These are phyloP conservation scores for Phytophthora podocarpi DNA, from an alignment of 352 stramenopile genomes.

Conservation along the genomic window DNA sequence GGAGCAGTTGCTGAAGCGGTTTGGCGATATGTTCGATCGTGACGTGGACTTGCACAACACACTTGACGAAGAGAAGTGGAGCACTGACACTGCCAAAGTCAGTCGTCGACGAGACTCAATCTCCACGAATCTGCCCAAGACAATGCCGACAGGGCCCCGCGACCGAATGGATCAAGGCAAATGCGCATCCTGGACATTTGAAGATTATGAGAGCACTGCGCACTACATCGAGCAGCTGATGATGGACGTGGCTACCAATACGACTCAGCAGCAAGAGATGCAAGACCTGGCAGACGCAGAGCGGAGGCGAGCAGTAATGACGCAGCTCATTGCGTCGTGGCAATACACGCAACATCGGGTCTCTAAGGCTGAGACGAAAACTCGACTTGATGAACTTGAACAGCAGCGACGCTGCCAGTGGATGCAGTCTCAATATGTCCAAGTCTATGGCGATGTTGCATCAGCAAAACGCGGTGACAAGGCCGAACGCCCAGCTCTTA, in stretches of 20 bases:
- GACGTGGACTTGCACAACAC: constrained; percentile 50
- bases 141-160: neutral
- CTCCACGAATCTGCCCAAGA: constrained; percentile 25
- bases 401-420: constrained; percentile 37
- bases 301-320: constrained; percentile 6
- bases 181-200: constrained; percentile 27
- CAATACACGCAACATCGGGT: constrained; percentile 24
- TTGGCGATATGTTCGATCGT: constrained; percentile 48
- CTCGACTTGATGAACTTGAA: constrained; percentile 19
- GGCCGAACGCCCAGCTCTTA: constrained; percentile 13
- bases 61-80: constrained; percentile 61
- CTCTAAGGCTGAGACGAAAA: neutral
- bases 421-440: constrained; percentile 46
- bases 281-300: neutral
- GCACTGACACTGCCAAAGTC: constrained; percentile 31
- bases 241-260: constrained; percentile 33
- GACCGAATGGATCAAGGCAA: constrained; percentile 6
- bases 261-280: constrained; percentile 2
- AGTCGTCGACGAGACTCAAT: constrained; percentile 17
- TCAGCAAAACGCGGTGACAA: constrained; percentile 15
- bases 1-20: constrained; percentile 41
- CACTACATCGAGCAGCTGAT: constrained; percentile 56
- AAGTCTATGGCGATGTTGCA: constrained; percentile 7
- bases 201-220: constrained; percentile 60
- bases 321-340: constrained; percentile 41